Conservation (phyloP, 116 monocot genomes). For the Posidonia oceanica region DNA sequence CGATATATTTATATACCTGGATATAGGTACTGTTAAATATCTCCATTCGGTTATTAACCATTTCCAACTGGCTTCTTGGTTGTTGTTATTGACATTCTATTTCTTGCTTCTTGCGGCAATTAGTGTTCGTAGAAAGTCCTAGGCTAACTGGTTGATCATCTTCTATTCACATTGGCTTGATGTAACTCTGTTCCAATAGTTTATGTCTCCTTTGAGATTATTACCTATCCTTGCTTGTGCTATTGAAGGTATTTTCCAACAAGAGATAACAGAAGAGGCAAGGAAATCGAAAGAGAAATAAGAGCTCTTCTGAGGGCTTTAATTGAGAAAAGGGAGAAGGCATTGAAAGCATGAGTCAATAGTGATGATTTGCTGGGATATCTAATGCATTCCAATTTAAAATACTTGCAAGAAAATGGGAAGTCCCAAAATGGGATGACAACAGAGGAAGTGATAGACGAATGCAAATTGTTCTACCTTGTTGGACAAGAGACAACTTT, state of each 20-base stretch:
- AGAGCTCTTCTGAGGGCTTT: conserved; percentile 14
- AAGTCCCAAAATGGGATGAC: conserved; percentile 12
- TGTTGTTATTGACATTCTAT: neutral
- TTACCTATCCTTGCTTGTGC: neutral
- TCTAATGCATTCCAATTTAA: conserved; percentile 40
- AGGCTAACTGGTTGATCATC: no score
- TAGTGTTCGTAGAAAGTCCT: no score
- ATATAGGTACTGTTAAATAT: conserved; percentile 14
- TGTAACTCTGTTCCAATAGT: neutral
- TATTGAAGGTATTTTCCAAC: conserved; percentile 37
- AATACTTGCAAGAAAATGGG: conserved; percentile 1
- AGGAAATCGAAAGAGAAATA: conserved; percentile 20
- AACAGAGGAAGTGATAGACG: conserved; percentile 40
- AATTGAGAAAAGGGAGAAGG: conserved; percentile 22
- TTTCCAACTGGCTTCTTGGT: neutral
- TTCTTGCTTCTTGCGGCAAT: neutral
- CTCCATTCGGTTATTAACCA: neutral
- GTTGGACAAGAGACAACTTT: conserved; percentile 66
- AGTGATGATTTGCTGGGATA: conserved; percentile 35
- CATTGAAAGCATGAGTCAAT: conserved; percentile 5
- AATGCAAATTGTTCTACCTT: conserved; percentile 65
- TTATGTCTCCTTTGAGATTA: neutral
- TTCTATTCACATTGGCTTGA: neutral
- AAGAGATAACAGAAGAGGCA: conserved; percentile 26
- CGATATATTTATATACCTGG: conserved; percentile 18